Conservation (phyloP, 139 green algal genomes). For the Chlamydomonas sp. region DNA sequence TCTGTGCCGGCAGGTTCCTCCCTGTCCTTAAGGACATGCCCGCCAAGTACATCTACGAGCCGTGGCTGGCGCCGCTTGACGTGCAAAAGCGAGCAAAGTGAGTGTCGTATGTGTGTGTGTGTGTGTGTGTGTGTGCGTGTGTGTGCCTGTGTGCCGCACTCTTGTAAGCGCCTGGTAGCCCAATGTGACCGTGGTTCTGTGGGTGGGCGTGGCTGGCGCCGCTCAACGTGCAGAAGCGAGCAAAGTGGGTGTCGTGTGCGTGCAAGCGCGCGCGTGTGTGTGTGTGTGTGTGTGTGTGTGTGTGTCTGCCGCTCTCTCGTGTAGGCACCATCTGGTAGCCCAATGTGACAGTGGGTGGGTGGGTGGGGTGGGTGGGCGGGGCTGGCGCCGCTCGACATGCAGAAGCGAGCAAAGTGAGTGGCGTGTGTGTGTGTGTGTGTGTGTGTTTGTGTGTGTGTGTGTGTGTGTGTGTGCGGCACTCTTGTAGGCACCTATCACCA, state of each 20-base stretch:
- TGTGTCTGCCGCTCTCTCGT: too few species aligned
- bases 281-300: background rate
- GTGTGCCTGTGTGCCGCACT: too few species aligned
- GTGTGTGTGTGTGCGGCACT: too few species aligned
- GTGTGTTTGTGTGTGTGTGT: too few species aligned
- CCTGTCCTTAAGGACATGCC: slow-evolving; percentile 88
- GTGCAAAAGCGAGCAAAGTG: slow-evolving; percentile 76
- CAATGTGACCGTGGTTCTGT: slow-evolving; percentile 92
- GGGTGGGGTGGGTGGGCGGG: too few species aligned
- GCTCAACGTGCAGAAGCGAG: slow-evolving; percentile 71
- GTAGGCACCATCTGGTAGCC: slow-evolving; percentile 79
- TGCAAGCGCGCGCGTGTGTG: slow-evolving; percentile 34
- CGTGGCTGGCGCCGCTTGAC: slow-evolving; percentile 78
- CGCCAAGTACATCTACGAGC: slow-evolving; percentile 91
- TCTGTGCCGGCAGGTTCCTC: slow-evolving; percentile 71
- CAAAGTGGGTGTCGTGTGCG: too few species aligned
- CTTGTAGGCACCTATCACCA: too few species aligned
- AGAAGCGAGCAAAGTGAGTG: slow-evolving; percentile 69
- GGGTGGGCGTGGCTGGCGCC: slow-evolving; percentile 89
- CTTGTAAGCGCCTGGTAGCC: slow-evolving; percentile 76
- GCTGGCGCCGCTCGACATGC: slow-evolving; percentile 77
- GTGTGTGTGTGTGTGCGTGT: background rate
- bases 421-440: slow-evolving; percentile 49
- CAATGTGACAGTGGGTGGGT: slow-evolving; percentile 92
- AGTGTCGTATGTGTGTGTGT: too few species aligned